Evolutionary conservation across 441 rosid genomes (phyloP).

Genomic region (Gossypium schwendimanii): DNA sequence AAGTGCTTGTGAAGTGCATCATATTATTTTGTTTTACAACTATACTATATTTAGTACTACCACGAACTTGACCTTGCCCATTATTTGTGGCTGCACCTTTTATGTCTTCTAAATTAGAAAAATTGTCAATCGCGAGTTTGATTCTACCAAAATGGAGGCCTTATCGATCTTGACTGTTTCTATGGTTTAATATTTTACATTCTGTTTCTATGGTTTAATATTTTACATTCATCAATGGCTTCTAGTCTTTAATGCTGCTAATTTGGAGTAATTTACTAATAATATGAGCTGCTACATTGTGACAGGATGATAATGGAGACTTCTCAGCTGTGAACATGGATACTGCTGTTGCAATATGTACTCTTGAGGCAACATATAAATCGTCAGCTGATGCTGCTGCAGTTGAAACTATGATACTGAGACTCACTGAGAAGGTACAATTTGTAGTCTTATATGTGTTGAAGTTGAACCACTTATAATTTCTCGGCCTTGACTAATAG

Average conservation of each 20-base stretch:
- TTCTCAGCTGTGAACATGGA: conserved; percentile 98
- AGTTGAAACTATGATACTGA: conserved; percentile 67
- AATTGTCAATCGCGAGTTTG: background rate
- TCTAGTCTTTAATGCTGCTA: background rate
- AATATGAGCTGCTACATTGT: conserved; percentile 9
- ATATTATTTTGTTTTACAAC: background rate
- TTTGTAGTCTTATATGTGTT: background rate
- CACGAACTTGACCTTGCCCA: background rate
- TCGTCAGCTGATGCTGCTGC: conserved; percentile 90
- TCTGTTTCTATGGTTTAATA: conserved; percentile 1
- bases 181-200: too few species aligned
- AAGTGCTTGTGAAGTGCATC: background rate
- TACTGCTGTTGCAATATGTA: conserved; percentile 96
- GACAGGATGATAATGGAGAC: conserved; percentile 93
- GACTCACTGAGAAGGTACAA: conserved; percentile 76
- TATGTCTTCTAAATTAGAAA: background rate
- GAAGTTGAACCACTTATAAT: background rate
- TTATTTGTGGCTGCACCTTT: background rate
- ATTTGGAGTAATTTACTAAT: background rate
- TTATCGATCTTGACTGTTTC: background rate
- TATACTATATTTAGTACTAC: background rate
- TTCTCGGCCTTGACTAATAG: background rate
- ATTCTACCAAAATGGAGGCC: background rate
- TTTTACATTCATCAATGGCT: background rate
- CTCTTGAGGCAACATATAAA: conserved; percentile 92